phyloP scores from a whole-genome alignment of 2,329 filamentous ascomycete species.

The Thielaviopsis musarum region DNA sequence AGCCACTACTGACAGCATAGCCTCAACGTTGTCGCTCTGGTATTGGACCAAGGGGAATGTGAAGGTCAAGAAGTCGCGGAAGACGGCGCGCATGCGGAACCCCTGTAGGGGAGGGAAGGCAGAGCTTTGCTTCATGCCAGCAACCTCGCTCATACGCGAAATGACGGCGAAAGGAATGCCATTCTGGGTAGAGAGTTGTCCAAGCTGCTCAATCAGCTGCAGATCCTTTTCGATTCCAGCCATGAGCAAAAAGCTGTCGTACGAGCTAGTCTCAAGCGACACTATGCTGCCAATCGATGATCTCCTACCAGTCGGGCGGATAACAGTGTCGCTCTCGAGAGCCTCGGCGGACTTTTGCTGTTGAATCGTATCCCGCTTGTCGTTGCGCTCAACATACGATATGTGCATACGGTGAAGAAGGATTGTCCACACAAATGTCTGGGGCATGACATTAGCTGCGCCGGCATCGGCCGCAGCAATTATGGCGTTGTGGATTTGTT shows the following conservation, averaged over 20 bases:
- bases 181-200: constrained; percentile 29
- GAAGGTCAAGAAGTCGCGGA: constrained; percentile 55
- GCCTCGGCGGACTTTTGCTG: constrained; percentile 42
- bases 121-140: constrained; percentile 29
- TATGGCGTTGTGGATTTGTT: constrained; percentile 56
- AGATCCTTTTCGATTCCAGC: constrained; percentile 33
- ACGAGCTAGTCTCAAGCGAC: constrained; percentile 42
- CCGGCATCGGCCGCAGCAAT: constrained; percentile 38
- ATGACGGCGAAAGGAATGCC: constrained; percentile 38
- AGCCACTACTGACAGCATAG: constrained; percentile 47
- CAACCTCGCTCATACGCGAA: constrained; percentile 29
- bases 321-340: constrained; percentile 28
- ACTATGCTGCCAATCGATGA: constrained; percentile 46
- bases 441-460: constrained; percentile 49
- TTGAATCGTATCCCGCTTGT: constrained; percentile 39
- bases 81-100: constrained; percentile 43
- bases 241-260: constrained; percentile 39
- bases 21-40: constrained; percentile 50
- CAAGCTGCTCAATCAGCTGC: constrained; percentile 33
- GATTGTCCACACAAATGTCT: constrained; percentile 67
- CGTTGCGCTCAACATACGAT: constrained; percentile 43
- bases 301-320: constrained; percentile 28
- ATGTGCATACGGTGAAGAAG: constrained; percentile 54
- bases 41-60: constrained; percentile 54
- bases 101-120: constrained; percentile 39